phyloP scores from a whole-genome alignment of 2,329 filamentous ascomycete genomes.

The Escovopsis sp. region DNA sequence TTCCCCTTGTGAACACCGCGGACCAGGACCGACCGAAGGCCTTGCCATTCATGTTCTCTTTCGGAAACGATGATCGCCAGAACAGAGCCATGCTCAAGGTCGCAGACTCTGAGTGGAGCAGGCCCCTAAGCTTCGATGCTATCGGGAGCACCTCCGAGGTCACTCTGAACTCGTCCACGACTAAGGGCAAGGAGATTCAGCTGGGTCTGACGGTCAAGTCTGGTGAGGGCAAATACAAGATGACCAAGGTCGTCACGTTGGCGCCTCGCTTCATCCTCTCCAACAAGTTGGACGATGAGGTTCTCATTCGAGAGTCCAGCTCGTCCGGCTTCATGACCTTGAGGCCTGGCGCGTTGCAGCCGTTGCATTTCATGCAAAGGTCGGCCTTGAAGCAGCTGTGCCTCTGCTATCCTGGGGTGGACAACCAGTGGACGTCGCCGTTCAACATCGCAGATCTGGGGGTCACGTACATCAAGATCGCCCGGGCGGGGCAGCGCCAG shows the following conservation, averaged over 20 bases:
- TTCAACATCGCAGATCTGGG: constrained; percentile 96
- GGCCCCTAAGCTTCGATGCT: constrained; percentile 93
- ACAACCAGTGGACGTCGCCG: constrained; percentile 94
- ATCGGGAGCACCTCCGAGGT: constrained; percentile 89
- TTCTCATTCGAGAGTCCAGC: constrained; percentile 81
- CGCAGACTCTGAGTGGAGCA: constrained; percentile 88
- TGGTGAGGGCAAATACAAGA: constrained; percentile 92
- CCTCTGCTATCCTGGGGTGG: constrained; percentile 81
- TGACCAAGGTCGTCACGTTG: constrained; percentile 89
- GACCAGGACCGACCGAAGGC: constrained; percentile 51
- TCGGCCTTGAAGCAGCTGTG: constrained; percentile 75
- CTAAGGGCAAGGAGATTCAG: constrained; percentile 67
- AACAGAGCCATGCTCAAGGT: constrained; percentile 82
- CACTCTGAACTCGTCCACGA: constrained; percentile 60
- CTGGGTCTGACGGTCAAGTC: constrained; percentile 78
- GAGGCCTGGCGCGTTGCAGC: constrained; percentile 62
- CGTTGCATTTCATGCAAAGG: constrained; percentile 80
- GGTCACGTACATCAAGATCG: constrained; percentile 83
- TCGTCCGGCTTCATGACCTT: constrained; percentile 74
- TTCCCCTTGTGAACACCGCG: constrained; percentile 34
- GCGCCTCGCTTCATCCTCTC: constrained; percentile 86
- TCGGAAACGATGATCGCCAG: constrained; percentile 70
- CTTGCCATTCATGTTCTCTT: constrained; percentile 92
- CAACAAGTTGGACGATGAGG: constrained; percentile 78
- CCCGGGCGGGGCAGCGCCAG: constrained; percentile 75